Conservation (phyloP, 2,329 filamentous ascomycete species). For the Dactylellina cionopaga region DNA sequence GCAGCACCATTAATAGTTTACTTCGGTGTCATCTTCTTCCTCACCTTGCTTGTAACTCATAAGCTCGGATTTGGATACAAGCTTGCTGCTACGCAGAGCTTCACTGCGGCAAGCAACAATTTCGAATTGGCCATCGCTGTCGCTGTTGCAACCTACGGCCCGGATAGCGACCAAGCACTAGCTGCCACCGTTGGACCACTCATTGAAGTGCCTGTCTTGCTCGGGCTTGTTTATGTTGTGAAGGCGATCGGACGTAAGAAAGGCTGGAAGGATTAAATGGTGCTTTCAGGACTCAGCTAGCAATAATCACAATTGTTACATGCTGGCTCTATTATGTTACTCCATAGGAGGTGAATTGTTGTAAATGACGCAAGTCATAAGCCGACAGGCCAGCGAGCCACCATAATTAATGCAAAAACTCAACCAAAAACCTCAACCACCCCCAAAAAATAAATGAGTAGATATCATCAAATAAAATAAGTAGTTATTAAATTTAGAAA, state of each 20-base stretch:
- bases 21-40: constrained; percentile 78
- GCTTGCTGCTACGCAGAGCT: constrained; percentile 78
- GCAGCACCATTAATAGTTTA: constrained; percentile 84
- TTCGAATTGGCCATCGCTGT: constrained; percentile 93
- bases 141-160: constrained; percentile 81
- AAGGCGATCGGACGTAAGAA: constrained; percentile 69
- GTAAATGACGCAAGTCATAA: too few relatives aligned
- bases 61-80: constrained; percentile 77
- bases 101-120: constrained; percentile 91
- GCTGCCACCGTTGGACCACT: constrained; percentile 85
- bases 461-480: too few relatives aligned
- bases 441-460: too few relatives aligned
- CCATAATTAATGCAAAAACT: too few relatives aligned
- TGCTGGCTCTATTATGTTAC: too few relatives aligned
- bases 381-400: too few relatives aligned
- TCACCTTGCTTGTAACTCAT: constrained; percentile 71
- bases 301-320: too few relatives aligned
- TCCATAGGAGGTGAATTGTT: too few relatives aligned
- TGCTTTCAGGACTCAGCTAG: too few relatives aligned
- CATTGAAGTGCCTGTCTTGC: constrained; percentile 84
- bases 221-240: constrained; percentile 79
- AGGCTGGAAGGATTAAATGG: constrained; percentile 67
- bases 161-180: constrained; percentile 80
- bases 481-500: too few relatives aligned
- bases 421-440: too few relatives aligned